Evolutionary conservation across 805 yeast genomes (phyloP).

Genomic region (Torulaspora delbrueckii): DNA sequence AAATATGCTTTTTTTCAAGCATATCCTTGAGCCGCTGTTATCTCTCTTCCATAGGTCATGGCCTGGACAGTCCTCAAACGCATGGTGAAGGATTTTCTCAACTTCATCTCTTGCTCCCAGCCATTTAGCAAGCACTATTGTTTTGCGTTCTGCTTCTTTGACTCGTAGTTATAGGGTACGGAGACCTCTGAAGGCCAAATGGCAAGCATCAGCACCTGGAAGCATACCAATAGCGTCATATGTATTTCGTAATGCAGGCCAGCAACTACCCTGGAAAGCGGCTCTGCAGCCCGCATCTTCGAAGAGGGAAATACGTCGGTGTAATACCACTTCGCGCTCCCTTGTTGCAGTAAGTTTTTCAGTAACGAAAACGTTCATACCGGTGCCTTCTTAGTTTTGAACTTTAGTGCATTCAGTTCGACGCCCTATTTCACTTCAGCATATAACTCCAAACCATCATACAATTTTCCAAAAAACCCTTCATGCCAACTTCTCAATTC

Average conservation of each 20-base stretch:
- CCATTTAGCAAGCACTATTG: conserved; percentile 10
- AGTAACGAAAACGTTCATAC: too few species aligned
- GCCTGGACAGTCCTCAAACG: conserved; percentile 12
- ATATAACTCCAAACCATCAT: background rate
- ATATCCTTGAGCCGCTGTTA: conserved; percentile 5
- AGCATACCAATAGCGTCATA: conserved; percentile 9
- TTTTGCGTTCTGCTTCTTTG: conserved; percentile 8
- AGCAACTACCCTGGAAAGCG: too few species aligned
- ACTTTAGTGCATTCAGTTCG: too few species aligned
- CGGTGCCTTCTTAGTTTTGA: too few species aligned
- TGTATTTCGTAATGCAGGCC: conserved; percentile 9
- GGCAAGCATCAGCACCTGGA: conserved; percentile 15
- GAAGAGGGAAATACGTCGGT: too few species aligned
- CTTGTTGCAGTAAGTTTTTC: too few species aligned
- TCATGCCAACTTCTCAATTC: background rate
- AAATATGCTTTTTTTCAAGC: conserved; percentile 10
- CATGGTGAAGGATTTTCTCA: conserved; percentile 12
- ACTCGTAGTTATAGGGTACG: conserved; percentile 11
- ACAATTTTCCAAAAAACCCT: background rate
- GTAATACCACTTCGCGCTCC: conserved; percentile 8
- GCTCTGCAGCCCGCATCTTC: too few species aligned
- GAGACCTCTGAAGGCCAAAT: conserved; percentile 11
- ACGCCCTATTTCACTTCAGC: background rate
- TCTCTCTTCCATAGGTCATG: conserved; percentile 6
- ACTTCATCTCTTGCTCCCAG: conserved; percentile 7